Evolutionary conservation across 345 rosid genomes (phyloP).

Genomic region (Rhodamnia argentea): DNA sequence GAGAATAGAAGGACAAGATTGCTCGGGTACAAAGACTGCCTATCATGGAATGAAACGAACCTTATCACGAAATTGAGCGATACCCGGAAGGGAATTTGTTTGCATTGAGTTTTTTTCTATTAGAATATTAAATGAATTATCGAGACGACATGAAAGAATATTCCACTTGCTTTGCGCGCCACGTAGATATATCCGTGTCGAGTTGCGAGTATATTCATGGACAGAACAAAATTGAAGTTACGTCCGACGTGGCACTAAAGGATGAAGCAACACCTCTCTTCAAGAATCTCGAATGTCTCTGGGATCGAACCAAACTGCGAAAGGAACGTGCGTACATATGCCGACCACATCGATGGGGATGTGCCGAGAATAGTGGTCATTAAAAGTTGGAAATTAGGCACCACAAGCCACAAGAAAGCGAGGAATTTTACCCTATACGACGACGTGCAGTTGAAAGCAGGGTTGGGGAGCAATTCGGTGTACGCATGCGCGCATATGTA

Average conservation of each 20-base stretch:
- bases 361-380: not conserved
- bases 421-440: not conserved
- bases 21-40: not conserved
- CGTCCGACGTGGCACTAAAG: not conserved
- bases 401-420: not conserved
- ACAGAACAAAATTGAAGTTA: not conserved
- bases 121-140: not conserved
- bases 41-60: not conserved
- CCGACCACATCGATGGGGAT: not conserved
- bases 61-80: not conserved
- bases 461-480: not conserved
- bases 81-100: not conserved
- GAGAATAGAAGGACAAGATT: not conserved
- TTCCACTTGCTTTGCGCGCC: not conserved
- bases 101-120: not conserved
- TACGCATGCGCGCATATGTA: not conserved
- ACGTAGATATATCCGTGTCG: not conserved
- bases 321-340: not conserved
- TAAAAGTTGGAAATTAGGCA: not conserved
- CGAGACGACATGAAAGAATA: not conserved
- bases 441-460: not conserved
- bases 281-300: not conserved
- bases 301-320: not conserved
- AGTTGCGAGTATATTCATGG: not conserved
- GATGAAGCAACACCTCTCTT: not conserved